phyloP scores from a whole-genome alignment of 331 rosid species.

The Cydonia oblonga region DNA sequence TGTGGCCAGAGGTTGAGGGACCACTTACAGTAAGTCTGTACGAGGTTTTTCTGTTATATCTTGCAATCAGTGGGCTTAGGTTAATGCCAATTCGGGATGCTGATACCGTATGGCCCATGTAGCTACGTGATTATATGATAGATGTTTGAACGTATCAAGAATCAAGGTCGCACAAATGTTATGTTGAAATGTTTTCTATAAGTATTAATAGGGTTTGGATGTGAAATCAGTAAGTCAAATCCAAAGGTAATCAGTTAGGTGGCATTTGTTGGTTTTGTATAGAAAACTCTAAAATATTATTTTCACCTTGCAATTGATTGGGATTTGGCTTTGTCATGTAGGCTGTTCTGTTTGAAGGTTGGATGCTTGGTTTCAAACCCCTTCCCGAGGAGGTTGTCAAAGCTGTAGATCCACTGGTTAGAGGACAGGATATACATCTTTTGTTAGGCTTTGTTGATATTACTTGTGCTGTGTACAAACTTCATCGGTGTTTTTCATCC shows the following conservation, averaged over 20 bases:
- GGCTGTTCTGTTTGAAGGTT: constrained; percentile 87
- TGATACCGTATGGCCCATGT: neutral
- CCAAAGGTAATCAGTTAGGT: neutral
- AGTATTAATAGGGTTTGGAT: neutral
- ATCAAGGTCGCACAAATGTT: neutral
- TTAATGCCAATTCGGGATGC: neutral
- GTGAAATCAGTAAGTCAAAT: neutral
- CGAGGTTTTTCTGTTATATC: neutral
- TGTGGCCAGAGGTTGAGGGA: constrained; percentile 86
- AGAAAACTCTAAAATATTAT: neutral
- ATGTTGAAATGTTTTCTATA: neutral
- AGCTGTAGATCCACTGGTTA: constrained; percentile 76
- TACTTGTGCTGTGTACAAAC: neutral
- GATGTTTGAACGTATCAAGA: neutral
- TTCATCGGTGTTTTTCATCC: neutral
- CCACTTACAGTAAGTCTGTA: constrained; percentile 51
- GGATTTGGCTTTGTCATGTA: constrained; percentile 30
- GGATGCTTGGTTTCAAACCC: constrained; percentile 97
- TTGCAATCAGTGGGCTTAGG: neutral
- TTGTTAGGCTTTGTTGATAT: neutral
- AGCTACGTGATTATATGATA: neutral
- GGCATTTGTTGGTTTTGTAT: neutral
- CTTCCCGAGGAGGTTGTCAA: constrained; percentile 53
- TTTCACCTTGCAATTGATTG: neutral
- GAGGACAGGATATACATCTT: neutral